Percentiles rank a stretch among this genome's conserved stretches.
Evolutionary conservation across 306 rosid genomes (phyloP).

Genomic region (Gynostemma pentaphyllum): DNA sequence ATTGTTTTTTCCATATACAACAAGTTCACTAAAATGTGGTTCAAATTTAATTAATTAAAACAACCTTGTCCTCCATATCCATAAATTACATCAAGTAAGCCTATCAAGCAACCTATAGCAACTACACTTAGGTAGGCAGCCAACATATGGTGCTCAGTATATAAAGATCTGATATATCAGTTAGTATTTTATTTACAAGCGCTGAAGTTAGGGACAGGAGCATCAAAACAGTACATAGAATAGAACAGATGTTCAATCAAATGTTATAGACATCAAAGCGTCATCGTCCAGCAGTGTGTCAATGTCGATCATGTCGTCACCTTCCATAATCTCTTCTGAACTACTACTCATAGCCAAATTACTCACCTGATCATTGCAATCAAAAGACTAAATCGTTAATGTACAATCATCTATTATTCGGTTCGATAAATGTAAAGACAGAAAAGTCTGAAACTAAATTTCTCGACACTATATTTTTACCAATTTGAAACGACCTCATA

Average conservation of each 20-base stretch:
- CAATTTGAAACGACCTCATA: not conserved
- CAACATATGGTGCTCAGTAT: not conserved
- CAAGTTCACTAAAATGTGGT: not conserved
- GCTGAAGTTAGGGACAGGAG: slow-evolving; percentile 9
- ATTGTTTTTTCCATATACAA: slow-evolving; percentile 9
- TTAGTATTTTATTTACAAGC: not conserved
- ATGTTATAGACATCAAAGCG: slow-evolving; percentile 59
- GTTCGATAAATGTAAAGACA: not conserved
- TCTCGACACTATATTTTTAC: not conserved
- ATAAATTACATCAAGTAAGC: slow-evolving; percentile 4
- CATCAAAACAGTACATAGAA: not conserved
- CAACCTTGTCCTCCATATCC: not conserved
- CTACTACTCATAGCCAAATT: slow-evolving; percentile 23
- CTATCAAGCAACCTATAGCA: slow-evolving; percentile 9
- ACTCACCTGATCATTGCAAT: slow-evolving; percentile 26
- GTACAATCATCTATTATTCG: not conserved
- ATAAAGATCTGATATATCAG: slow-evolving; percentile 6
- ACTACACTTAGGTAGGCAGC: slow-evolving; percentile 6
- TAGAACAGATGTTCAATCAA: slow-evolving; percentile 22
- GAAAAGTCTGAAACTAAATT: not conserved
- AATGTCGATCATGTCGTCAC: slow-evolving; percentile 60
- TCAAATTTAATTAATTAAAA: slow-evolving; percentile 2
- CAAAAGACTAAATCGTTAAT: not conserved
- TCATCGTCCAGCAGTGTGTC: slow-evolving; percentile 68
- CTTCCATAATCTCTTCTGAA: slow-evolving; percentile 39